Conservation (phyloP, 805 yeast genomes). For the Saturnispora diversa region DNA sequence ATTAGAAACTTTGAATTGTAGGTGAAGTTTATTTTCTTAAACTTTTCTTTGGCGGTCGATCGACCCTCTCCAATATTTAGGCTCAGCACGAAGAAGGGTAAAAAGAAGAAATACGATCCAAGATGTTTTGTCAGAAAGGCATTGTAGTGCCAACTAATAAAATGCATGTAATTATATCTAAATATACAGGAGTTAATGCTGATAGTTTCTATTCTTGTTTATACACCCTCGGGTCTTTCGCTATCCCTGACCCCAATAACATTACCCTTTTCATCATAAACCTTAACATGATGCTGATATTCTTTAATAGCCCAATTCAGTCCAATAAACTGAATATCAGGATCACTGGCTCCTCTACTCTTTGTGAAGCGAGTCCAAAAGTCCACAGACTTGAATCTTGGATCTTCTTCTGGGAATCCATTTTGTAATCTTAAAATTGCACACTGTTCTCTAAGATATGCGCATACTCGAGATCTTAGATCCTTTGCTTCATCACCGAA, state of each 20-base stretch:
- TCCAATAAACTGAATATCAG: conserved; percentile 65
- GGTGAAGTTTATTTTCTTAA: too few species aligned
- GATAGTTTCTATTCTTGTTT: too few species aligned
- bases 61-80: too few species aligned
- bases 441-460: conserved; percentile 56
- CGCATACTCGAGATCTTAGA: conserved; percentile 66
- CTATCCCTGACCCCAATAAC: conserved; percentile 17
- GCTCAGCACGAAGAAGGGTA: too few species aligned
- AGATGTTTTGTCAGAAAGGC: too few species aligned
- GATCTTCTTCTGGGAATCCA: conserved; percentile 52
- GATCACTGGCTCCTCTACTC: conserved; percentile 59
- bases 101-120: too few species aligned
- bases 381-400: conserved; percentile 53
- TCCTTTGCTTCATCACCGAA: conserved; percentile 55
- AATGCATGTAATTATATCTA: too few species aligned
- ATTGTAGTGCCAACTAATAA: too few species aligned
- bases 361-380: conserved; percentile 70
- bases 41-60: too few species aligned
- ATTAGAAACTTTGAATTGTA: not conserved
- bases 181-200: too few species aligned
- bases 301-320: conserved; percentile 76
- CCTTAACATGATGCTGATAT: conserved; percentile 40
- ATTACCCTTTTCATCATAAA: conserved; percentile 28
- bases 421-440: conserved; percentile 37
- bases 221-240: conserved; percentile 17